Base-by-base conservation (phyloP, 148 eudicot genomes). In the Chenopodium berlandieri region DNA sequence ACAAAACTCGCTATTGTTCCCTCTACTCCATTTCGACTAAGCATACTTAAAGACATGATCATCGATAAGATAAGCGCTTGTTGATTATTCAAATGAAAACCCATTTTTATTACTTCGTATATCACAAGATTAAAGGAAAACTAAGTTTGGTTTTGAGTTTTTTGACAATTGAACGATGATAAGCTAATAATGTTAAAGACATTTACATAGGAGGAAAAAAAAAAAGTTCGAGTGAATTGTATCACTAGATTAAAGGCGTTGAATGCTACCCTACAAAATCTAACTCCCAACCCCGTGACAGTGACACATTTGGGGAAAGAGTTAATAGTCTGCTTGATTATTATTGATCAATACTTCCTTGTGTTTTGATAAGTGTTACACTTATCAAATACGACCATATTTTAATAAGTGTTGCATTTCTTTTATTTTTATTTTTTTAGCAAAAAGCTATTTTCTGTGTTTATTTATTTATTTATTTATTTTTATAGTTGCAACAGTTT, bases 1-100 rank as follows among this genome's bases (percentile, higher is more conserved):
- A 94, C 90, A 81, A 94, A 94, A 80, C 78, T 91, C 40, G 94
- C 94, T 75, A 87, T 84, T 56, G 78, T 34, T 44, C 50, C 34
- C 27, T 44, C 54, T 71, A 9, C 19, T 78, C 65, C 78, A 37
- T 58, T 58, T 4, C 12, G 54, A 64, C 75, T 66, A 79, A 66
- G 8, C 56, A 44, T 75, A 69, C 46, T 8, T 73, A 73, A 56
- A 34, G 50, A 73, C 37, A 3, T 60, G 7, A 78, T 56, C 14
- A 58, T 54, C 23, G 75, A 31, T 7, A 75, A 68, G 52, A 48
- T 78, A 11, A 14, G 12, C 9, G 12, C 31, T 60, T 31, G 63
- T 31, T 69, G 79, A 14, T 64, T 75, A 52, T 62, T 64, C 47
- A 7, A 50, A 7, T 47, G 58, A 47, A 70, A 48, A 25, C 40